Conservation (phyloP, 805 yeast genomes). For the Saccharomycopsis javanensis region DNA sequence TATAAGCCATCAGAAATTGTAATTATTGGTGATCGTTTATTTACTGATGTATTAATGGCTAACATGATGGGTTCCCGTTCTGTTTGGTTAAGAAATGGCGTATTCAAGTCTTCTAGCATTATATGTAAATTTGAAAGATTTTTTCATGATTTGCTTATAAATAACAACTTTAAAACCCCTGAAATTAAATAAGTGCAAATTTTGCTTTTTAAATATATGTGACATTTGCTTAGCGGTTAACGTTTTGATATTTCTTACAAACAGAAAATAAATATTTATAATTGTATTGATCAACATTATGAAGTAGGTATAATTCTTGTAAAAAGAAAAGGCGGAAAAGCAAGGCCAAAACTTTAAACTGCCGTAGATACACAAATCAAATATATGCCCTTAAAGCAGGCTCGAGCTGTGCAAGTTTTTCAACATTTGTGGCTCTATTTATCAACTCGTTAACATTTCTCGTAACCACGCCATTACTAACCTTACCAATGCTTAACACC, state of each 20-base stretch:
- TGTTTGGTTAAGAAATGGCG: conserved; percentile 79
- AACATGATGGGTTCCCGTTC: conserved; percentile 84
- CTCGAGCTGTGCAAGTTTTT: conserved; percentile 85
- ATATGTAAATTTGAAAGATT: conserved; percentile 46
- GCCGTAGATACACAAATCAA: conserved; percentile 1
- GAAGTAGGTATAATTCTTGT: background rate
- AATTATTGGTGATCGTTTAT: conserved; percentile 81
- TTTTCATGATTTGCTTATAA: conserved; percentile 14
- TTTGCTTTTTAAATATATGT: background rate
- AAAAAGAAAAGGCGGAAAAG: background rate
- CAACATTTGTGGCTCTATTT: conserved; percentile 90
- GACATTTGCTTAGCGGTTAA: background rate
- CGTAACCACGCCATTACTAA: conserved; percentile 45
- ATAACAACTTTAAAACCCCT: conserved; percentile 1
- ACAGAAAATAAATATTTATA: background rate
- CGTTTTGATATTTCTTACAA: background rate
- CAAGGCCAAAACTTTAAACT: background rate
- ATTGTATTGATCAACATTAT: background rate
- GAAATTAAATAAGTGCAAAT: background rate
- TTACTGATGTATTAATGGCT: conserved; percentile 91
- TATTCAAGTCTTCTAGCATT: conserved; percentile 39
- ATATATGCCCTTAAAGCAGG: conserved; percentile 53
- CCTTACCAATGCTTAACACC: conserved; percentile 32
- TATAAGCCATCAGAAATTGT: conserved; percentile 55
- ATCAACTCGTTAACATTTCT: conserved; percentile 86